These are phyloP conservation scores for Albophoma yamanashiensis DNA, from an alignment of 2,329 filamentous ascomycete genomes.

Conservation along the genomic window DNA sequence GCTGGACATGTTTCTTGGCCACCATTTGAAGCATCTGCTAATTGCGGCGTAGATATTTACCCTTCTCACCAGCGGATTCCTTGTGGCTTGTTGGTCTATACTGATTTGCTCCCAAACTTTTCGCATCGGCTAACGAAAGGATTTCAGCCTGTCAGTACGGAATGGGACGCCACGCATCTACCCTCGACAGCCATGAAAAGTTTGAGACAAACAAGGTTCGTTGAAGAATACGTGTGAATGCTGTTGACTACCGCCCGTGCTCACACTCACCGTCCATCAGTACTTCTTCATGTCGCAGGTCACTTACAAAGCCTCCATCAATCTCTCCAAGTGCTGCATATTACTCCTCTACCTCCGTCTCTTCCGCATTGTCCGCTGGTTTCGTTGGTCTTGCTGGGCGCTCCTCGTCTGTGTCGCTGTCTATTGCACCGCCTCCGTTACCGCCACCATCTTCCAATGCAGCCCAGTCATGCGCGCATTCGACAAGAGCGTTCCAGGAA, in stretches of 20 bases:
- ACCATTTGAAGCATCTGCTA: too few species aligned
- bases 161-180: slow-evolving; percentile 10
- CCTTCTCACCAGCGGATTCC: slow-evolving; percentile 2
- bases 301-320: slow-evolving; percentile 20
- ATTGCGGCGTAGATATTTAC: slow-evolving; percentile 4
- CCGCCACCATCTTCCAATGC: slow-evolving; percentile 17
- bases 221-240: neutral
- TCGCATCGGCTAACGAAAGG: neutral
- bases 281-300: slow-evolving; percentile 16
- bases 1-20: neutral
- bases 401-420: slow-evolving; percentile 12
- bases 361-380: slow-evolving; percentile 16
- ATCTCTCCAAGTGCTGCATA: slow-evolving; percentile 20
- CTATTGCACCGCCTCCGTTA: slow-evolving; percentile 16
- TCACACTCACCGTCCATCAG: neutral
- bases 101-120: neutral
- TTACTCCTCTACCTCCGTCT: slow-evolving; percentile 22
- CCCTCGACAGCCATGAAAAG: slow-evolving; percentile 6
- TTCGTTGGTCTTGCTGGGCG: slow-evolving; percentile 14
- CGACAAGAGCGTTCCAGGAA: slow-evolving; percentile 26
- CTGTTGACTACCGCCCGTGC: neutral
- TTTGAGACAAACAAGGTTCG: slow-evolving; percentile 8
- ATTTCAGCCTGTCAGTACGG: slow-evolving; percentile 12
- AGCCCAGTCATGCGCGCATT: slow-evolving; percentile 26
- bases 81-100: slow-evolving; percentile 3